These are phyloP conservation scores for Diaporthe sp. DNA, from an alignment of 2,329 filamentous ascomycete genomes.

Conservation along the genomic window DNA sequence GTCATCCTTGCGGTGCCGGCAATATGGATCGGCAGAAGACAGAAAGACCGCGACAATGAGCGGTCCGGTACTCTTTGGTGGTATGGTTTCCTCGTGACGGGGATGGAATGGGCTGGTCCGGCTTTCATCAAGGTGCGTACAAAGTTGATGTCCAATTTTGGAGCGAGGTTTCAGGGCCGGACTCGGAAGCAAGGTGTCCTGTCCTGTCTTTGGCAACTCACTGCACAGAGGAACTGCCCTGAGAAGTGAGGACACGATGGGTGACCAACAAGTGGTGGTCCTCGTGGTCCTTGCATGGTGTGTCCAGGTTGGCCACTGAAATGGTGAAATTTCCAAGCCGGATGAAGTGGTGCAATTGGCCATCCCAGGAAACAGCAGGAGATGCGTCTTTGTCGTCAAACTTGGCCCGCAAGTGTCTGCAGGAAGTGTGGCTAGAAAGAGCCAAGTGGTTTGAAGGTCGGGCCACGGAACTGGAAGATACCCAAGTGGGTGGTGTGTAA, in stretches of 20 bases:
- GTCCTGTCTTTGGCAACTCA: background rate
- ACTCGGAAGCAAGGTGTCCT: background rate
- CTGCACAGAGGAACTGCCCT: background rate
- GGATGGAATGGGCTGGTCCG: conserved; percentile 93
- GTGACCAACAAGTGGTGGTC: background rate
- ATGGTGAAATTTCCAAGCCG: background rate
- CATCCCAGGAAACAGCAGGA: background rate
- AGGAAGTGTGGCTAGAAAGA: background rate
- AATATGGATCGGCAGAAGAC: conserved; percentile 80
- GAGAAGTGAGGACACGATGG: background rate
- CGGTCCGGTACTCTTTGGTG: conserved; percentile 89
- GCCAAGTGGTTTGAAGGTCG: background rate
- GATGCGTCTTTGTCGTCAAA: background rate
- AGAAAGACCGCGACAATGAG: conserved; percentile 76
- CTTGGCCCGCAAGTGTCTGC: background rate
- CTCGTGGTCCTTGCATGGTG: background rate
- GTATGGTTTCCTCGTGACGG: conserved; percentile 87
- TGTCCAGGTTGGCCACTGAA: background rate
- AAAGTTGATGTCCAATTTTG: background rate
- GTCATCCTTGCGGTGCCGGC: conserved; percentile 83
- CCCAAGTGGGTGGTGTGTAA: background rate
- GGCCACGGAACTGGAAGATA: background rate
- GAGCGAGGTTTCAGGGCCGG: background rate
- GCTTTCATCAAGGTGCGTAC: conserved; percentile 90
- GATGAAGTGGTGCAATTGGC: background rate